phyloP scores from a whole-genome alignment of 352 stramenopile species.

The Globisporangium ultimum region DNA sequence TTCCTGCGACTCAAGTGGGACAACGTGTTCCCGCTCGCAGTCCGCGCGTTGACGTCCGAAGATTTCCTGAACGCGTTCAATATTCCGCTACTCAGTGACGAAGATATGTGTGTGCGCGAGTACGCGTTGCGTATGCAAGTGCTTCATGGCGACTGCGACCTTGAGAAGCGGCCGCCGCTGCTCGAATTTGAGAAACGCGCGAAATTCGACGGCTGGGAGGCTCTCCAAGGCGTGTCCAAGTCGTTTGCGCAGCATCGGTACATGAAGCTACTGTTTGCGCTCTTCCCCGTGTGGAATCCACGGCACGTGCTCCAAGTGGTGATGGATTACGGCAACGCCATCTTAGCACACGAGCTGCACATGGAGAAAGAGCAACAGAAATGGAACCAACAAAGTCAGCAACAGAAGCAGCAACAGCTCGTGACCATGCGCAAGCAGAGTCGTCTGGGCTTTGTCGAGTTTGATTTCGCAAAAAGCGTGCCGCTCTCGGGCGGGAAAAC shows the following conservation, averaged over 20 bases:
- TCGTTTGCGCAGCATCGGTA: constrained; percentile 64
- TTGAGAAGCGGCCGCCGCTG: constrained; percentile 45
- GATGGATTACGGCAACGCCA: constrained; percentile 29
- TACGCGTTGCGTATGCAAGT: constrained; percentile 79
- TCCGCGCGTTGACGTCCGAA: constrained; percentile 36
- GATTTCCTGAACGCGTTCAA: constrained; percentile 48
- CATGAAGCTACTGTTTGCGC: constrained; percentile 70
- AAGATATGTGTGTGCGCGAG: constrained; percentile 72
- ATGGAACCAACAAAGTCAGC: constrained; percentile 11
- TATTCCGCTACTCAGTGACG: constrained; percentile 46
- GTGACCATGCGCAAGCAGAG: constrained; percentile 23
- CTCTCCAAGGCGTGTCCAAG: constrained; percentile 44
- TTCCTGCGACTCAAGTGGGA: constrained; percentile 68
- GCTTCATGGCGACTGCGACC: constrained; percentile 64
- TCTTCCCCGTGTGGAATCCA: constrained; percentile 73
- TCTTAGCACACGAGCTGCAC: constrained; percentile 20
- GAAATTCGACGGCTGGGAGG: constrained; percentile 76
- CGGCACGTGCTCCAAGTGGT: constrained; percentile 46
- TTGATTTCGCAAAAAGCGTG: constrained; percentile 62
- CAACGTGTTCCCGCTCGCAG: constrained; percentile 45
- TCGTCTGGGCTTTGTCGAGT: constrained; percentile 47
- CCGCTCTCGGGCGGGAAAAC: constrained; percentile 31
- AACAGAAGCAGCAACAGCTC: constrained; percentile 16
- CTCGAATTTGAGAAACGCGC: constrained; percentile 67
- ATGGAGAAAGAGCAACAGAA: constrained; percentile 18